Evolutionary conservation across 1,284 basidiomycete genomes (phyloP).

Genomic region (Puccinia horiana): DNA sequence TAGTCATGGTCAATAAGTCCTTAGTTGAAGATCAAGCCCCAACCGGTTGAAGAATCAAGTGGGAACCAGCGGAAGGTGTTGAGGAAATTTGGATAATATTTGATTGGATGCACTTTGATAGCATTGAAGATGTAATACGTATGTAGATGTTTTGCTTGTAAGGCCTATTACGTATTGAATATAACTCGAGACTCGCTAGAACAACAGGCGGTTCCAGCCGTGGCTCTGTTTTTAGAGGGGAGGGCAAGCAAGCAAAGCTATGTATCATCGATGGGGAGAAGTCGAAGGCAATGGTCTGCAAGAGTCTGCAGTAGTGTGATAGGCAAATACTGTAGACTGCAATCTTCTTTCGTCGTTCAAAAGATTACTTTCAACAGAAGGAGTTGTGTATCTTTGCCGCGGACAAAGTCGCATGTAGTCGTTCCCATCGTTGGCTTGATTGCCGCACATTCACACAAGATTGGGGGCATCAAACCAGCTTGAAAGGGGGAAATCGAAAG

Average conservation of each 20-base stretch:
- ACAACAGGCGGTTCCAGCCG: not conserved
- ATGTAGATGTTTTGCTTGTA: not conserved
- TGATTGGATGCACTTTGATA: slow-evolving; percentile 7
- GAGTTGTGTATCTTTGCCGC: too few species aligned
- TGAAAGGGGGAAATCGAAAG: not conserved
- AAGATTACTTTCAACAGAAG: too few species aligned
- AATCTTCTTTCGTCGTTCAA: too few species aligned
- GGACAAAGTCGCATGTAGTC: not conserved
- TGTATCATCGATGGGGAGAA: not conserved
- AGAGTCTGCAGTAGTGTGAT: too few species aligned
- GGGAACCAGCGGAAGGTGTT: not conserved
- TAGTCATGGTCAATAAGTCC: not conserved
- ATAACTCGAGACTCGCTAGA: not conserved
- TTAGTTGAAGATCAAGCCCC: slow-evolving; percentile 10
- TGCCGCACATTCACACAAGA: not conserved
- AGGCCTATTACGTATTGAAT: not conserved
- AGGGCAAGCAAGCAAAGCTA: not conserved
- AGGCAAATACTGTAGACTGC: too few species aligned
- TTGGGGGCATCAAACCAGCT: not conserved
- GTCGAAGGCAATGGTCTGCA: too few species aligned
- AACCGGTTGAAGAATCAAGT: slow-evolving; percentile 3
- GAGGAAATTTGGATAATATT: not conserved
- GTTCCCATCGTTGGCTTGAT: not conserved
- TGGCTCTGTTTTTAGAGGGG: not conserved
- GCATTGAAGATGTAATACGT: not conserved